Conservation (phyloP, 306 rosid genomes). For the Casuarina cunninghamiana region DNA sequence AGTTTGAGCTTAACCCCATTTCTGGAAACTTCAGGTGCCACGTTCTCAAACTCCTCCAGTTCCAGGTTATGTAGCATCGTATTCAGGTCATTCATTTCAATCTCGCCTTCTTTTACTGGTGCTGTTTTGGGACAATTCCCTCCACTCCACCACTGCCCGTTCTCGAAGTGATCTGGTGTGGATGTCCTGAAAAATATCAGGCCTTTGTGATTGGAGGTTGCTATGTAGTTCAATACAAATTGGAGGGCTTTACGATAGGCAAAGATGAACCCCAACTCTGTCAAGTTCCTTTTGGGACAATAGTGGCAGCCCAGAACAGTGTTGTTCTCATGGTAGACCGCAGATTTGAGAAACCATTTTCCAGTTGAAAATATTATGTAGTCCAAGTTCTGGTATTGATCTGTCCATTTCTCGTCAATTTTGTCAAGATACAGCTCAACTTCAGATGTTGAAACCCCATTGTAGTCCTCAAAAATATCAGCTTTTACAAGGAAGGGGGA, state of each 20-base stretch:
- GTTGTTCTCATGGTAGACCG: constrained; percentile 76
- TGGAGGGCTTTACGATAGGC: constrained; percentile 82
- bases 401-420: constrained; percentile 70
- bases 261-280: constrained; percentile 73
- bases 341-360: constrained; percentile 89
- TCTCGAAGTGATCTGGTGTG: constrained; percentile 93
- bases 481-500: constrained; percentile 91
- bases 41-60: constrained; percentile 64
- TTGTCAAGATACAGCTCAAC: constrained; percentile 77
- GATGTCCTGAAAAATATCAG: constrained; percentile 74
- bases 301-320: constrained; percentile 77
- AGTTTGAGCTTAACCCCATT: constrained; percentile 71
- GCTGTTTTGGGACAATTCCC: constrained; percentile 72
- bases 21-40: constrained; percentile 46
- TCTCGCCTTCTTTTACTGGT: constrained; percentile 81
- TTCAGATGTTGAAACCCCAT: constrained; percentile 89
- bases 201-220: constrained; percentile 74
- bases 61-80: constrained; percentile 59
- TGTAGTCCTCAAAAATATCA: constrained; percentile 77
- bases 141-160: constrained; percentile 92
- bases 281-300: constrained; percentile 64
- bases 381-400: constrained; percentile 50
- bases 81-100: constrained; percentile 57
- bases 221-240: constrained; percentile 57
- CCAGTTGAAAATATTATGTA: constrained; percentile 89